Conservation (phyloP, 1,284 basidiomycete species). For the Sphaerobolus stellatus region DNA sequence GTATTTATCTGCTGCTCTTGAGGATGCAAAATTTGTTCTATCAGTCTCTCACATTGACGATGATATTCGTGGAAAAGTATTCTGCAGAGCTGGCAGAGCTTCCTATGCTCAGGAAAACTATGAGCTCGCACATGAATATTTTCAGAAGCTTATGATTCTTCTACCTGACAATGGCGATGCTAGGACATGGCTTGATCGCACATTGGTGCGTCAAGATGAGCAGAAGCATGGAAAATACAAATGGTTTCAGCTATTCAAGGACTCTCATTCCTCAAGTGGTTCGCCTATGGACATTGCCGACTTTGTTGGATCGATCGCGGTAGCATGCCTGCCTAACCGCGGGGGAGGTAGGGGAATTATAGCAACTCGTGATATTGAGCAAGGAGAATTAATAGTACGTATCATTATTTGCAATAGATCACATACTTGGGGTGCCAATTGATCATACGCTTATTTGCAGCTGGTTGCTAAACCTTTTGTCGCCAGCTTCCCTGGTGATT, state of each 20-base stretch:
- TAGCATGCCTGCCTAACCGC: constrained; percentile 10
- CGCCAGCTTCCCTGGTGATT: not conserved
- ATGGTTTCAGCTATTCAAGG: constrained; percentile 15
- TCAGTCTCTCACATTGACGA: not conserved
- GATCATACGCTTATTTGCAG: not conserved
- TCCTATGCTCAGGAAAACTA: constrained; percentile 17
- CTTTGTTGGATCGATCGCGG: constrained; percentile 17
- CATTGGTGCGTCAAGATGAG: constrained; percentile 3
- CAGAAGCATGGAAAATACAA: constrained; percentile 17
- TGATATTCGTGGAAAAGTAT: not conserved
- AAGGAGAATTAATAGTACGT: constrained; percentile 22
- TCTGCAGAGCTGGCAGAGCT: constrained; percentile 8
- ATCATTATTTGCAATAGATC: not conserved
- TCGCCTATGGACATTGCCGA: constrained; percentile 19
- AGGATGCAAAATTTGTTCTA: constrained; percentile 21
- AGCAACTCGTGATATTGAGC: constrained; percentile 14
- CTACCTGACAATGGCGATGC: not conserved
- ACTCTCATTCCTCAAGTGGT: constrained; percentile 3
- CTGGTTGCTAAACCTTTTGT: not conserved
- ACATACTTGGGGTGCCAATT: too few species aligned
- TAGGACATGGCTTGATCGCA: constrained; percentile 1
- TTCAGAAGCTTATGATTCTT: constrained; percentile 2
- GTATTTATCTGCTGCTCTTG: constrained; percentile 22
- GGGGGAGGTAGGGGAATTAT: constrained; percentile 23
- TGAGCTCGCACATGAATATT: constrained; percentile 8